Conservation (phyloP, 31 red algal species). For the Odonthalia washingtoniensis region DNA sequence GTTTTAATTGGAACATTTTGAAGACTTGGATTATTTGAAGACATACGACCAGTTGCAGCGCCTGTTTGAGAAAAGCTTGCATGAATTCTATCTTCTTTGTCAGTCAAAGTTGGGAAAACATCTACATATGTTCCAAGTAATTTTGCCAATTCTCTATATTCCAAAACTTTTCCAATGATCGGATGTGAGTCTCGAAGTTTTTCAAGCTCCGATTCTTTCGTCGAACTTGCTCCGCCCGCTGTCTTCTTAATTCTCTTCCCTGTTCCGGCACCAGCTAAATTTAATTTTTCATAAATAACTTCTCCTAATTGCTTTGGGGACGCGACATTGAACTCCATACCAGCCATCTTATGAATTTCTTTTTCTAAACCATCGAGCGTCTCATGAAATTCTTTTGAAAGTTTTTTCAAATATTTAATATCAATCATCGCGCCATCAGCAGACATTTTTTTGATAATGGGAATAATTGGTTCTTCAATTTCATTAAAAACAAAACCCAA, state of each 20-base stretch:
- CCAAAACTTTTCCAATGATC: constrained; percentile 3
- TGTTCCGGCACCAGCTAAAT: not conserved
- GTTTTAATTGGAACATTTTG: constrained; percentile 6
- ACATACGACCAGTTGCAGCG: constrained; percentile 6
- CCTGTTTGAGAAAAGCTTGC: constrained; percentile 12
- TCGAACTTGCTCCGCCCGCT: constrained; percentile 1
- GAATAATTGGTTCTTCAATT: constrained; percentile 1
- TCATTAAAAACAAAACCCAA: constrained; percentile 17
- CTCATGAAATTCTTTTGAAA: constrained; percentile 24
- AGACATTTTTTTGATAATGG: not conserved
- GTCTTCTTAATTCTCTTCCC: constrained; percentile 7
- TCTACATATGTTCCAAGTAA: constrained; percentile 10
- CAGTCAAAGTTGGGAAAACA: not conserved
- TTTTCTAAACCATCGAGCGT: constrained; percentile 9
- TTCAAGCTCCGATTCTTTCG: constrained; percentile 12
- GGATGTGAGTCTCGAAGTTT: constrained; percentile 3
- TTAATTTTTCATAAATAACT: constrained; percentile 11
- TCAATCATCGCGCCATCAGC: constrained; percentile 3
- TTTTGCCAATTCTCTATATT: constrained; percentile 21
- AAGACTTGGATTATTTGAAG: constrained; percentile 5
- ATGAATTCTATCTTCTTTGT: constrained; percentile 1
- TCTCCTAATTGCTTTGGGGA: constrained; percentile 3
- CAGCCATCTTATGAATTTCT: constrained; percentile 3
- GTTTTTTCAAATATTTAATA: constrained; percentile 3
- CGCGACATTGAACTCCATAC: not conserved